A percentile compares a stretch with the other conserved stretches of the same genome.
These are phyloP conservation scores for Backusella mclennaniae DNA, from an alignment of 192 early-diverging fungal genomes.

Conservation along the genomic window DNA sequence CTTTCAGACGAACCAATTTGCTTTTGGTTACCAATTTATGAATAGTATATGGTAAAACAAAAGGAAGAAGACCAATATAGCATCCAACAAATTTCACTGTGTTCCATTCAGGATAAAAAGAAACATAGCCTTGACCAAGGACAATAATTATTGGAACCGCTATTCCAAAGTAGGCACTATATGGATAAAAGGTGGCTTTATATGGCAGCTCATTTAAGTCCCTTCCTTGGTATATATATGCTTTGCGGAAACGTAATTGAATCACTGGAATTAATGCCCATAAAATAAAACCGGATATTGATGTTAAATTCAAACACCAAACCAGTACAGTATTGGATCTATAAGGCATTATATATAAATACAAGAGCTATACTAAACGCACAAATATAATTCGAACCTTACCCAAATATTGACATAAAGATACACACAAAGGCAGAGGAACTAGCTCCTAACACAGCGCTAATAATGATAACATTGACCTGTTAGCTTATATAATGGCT, in stretches of 20 bases:
- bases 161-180: constrained; percentile 65
- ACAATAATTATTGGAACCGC: constrained; percentile 56
- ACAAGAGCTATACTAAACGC: background rate
- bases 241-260: constrained; percentile 82
- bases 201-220: constrained; percentile 66
- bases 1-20: background rate
- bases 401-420: background rate
- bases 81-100: background rate
- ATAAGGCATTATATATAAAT: constrained; percentile 43
- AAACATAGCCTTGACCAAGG: constrained; percentile 55
- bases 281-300: constrained; percentile 74
- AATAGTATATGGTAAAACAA: background rate
- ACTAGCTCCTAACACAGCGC: constrained; percentile 29
- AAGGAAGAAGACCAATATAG: background rate
- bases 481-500: background rate
- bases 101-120: constrained; percentile 29
- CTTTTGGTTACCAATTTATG: background rate
- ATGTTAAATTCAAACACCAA: constrained; percentile 62
- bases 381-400: background rate
- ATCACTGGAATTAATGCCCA: constrained; percentile 81
- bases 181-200: constrained; percentile 70
- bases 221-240: constrained; percentile 66
- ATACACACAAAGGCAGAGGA: constrained; percentile 47
- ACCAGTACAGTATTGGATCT: constrained; percentile 66
- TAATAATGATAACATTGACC: constrained; percentile 15